Evolutionary conservation across 768 basidiomycete species (phyloP), one percentile per base, ranked within the genome.

Genomic region (Hemileccinum rubropunctum): DNA sequence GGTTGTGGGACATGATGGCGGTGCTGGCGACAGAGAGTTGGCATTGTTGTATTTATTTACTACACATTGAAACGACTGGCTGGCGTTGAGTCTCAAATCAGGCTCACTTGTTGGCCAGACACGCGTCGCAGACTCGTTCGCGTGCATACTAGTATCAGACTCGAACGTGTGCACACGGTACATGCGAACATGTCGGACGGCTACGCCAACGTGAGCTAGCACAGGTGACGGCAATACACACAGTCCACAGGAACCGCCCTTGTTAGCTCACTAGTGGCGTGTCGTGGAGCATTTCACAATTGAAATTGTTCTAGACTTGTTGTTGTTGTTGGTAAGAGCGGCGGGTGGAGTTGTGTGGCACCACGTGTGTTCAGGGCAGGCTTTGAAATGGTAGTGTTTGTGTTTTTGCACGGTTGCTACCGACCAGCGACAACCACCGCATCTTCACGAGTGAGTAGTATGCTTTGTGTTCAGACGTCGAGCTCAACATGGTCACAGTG

Each of bases 1-100:
- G 77, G 60, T 77, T 80, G 63, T 79, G 73, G 59, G 84, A 85
- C 85, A 86, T 87, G 81, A 73, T 76, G 76, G 78, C 64, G 57
- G 67, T 64, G 68, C 64, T 11, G 67, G 39, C 39, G 59, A 62
- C 62, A 70, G 68, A 66, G 67, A 54, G 53, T 60, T 65, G 62
- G 54, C 52, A 56, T 51, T 50, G 52, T 1, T 21, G 44, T 64
- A 62, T 56, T 61, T 64, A 30, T 30, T 62, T 55, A 65, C 60
- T 60, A 12, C 28, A 30, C 60, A 57, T 58, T 41, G 59, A 58
- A 56, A 44, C 46, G 23, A 37, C 46, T 51, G 42, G 42, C 57
- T n/a, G 61, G 58, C 61, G 67, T 69, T 67, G 60, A 67, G 54
- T 64, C 43, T 57, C 49, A 40, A 39, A 55, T 58, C 53, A 50